Base-by-base conservation (phyloP, 1,284 basidiomycete genomes). In the Ustilago hordei region DNA sequence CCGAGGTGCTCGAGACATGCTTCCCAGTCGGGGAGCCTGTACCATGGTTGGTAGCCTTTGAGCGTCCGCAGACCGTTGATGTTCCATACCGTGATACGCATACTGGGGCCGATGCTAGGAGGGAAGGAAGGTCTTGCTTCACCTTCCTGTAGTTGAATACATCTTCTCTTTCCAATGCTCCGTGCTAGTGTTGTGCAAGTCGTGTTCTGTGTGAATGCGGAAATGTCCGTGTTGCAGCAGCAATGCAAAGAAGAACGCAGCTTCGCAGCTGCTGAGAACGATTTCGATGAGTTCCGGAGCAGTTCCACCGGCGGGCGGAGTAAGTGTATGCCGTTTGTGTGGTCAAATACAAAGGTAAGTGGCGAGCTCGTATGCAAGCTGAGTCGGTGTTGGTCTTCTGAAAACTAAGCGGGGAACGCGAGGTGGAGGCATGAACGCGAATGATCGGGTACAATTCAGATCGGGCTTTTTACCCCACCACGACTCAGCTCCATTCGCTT, bases 31-130 rank as follows among this genome's bases (percentile, higher is more conserved):
- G 69, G 63, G 7, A 83, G 75, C 55, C 69, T 64, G 77, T 78
- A 81, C 82, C 81, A 85, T 28, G 83, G 84, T 65, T 82, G 79
- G 71, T 84, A 85, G 55, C 78, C 75, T 36, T 79, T 75, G 32
- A 85, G 64, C n/a, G 82, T 85, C 17, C 81, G 79, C 11, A 84
- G 73, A 38, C 84, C 84, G 55, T 85, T 85, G 61, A 84, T 82
- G 67, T 85, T 85, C 84, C 84, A 85, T n/a, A 72, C 71, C 7
- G 68, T 64, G 63, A 83, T 81, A 5, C 82, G 74, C 82, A 83
- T 83, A 1, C 5, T 63, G 41, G 15, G 12, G 12, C 1, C 7
- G 8, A 4, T 17, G 8, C 4, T 45, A 7, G 7, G 15, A 8
- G n/a, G 1, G 43, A 6, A 9, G 6, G 4, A 19, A 45, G 43